Evolutionary conservation across 805 yeast species (phyloP).

Genomic region (Clavispora asparagi): DNA sequence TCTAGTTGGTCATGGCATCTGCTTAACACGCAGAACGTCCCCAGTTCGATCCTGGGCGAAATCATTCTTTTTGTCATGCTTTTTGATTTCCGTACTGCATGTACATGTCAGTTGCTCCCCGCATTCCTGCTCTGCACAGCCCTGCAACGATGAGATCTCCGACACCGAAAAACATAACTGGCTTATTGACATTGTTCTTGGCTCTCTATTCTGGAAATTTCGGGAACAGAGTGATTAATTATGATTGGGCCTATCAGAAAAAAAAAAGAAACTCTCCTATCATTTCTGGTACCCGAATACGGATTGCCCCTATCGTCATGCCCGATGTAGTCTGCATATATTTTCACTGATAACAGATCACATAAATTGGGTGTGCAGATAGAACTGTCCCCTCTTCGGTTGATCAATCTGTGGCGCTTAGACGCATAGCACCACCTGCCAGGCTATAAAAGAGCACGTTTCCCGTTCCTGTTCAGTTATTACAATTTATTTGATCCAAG

Average conservation of each 20-base stretch:
- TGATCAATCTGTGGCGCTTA: background rate
- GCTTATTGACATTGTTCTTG: background rate
- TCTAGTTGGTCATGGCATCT: slow-evolving; percentile 99
- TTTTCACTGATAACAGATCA: background rate
- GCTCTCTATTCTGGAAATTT: background rate
- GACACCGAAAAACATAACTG: background rate
- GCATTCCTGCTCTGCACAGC: background rate
- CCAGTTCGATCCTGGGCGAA: slow-evolving; percentile 99
- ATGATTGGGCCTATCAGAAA: no score
- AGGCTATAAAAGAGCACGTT: background rate
- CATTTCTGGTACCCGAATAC: background rate
- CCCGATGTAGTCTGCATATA: background rate
- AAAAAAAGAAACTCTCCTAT: no score
- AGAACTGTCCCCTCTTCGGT: background rate
- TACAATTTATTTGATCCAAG: no score
- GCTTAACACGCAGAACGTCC: slow-evolving; percentile 99
- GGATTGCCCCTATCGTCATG: background rate
- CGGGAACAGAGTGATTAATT: no score
- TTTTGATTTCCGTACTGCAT: background rate
- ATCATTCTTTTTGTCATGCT: slow-evolving; percentile 44
- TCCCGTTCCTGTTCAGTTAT: background rate
- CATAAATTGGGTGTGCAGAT: background rate
- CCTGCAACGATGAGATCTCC: background rate
- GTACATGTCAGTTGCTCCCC: background rate
- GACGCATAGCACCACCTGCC: background rate